Conservation (phyloP, 2,329 filamentous ascomycete genomes). For the Aspergillus floridensis region DNA sequence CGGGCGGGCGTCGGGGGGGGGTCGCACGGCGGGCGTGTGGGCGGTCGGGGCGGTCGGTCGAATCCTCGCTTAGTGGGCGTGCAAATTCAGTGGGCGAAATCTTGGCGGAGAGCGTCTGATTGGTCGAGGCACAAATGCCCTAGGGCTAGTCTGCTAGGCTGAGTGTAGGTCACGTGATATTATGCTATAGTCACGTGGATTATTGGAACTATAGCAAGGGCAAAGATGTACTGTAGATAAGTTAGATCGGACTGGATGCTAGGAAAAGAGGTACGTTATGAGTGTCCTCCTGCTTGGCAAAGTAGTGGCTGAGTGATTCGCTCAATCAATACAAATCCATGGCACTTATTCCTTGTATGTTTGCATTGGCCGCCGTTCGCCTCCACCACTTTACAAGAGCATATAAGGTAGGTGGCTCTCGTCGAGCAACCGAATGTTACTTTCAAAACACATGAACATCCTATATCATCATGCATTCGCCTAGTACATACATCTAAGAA, state of each 20-base stretch:
- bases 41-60: constrained; percentile 28
- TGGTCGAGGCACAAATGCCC: constrained; percentile 28
- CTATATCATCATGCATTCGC: constrained; percentile 2
- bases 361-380: no score
- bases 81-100: constrained; percentile 36
- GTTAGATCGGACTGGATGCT: no score
- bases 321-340: no score
- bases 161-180: constrained; percentile 1
- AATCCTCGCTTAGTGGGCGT: constrained; percentile 47
- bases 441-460: background rate
- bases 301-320: no score
- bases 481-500: background rate
- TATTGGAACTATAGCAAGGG: background rate
- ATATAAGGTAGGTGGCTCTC: no score
- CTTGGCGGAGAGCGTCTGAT: constrained; percentile 36
- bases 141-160: constrained; percentile 33
- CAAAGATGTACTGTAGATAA: no score
- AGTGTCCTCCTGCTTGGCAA: no score
- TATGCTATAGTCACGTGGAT: background rate
- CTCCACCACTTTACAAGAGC: no score
- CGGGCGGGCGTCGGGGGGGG: constrained; percentile 25
- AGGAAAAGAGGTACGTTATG: no score
- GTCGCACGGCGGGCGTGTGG: constrained; percentile 12
- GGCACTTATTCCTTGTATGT: no score
- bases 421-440: background rate